Evolutionary conservation across 768 basidiomycete genomes (phyloP).

Genomic region (Suillus sp.): DNA sequence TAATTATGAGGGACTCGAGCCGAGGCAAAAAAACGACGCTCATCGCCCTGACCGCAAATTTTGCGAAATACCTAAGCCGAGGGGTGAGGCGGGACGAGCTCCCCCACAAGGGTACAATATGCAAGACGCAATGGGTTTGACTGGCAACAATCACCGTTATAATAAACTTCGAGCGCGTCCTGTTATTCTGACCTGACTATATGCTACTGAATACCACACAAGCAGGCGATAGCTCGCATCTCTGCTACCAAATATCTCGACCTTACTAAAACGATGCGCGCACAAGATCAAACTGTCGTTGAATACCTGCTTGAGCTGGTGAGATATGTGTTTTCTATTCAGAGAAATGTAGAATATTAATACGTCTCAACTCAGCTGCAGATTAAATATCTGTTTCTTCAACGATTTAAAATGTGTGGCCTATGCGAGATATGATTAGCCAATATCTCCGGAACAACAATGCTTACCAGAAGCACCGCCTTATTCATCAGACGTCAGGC

Average conservation of each 20-base stretch:
- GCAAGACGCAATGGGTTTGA: conserved; percentile 1
- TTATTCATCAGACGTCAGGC: not conserved
- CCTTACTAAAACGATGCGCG: not conserved
- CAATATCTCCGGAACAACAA: not conserved
- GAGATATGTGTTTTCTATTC: not conserved
- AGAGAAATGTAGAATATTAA: not conserved
- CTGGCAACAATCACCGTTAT: not conserved
- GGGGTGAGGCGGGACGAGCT: not conserved
- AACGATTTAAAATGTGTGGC: not conserved
- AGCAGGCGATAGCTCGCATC: not conserved
- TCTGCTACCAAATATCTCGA: not conserved
- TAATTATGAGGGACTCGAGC: not conserved
- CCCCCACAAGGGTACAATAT: not conserved
- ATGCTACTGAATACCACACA: not conserved
- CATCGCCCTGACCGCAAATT: not conserved
- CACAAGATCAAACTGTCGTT: not conserved
- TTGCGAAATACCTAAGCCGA: not conserved
- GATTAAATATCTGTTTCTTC: not conserved
- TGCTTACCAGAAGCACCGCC: not conserved
- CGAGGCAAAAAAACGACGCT: not conserved
- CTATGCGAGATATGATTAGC: not conserved
- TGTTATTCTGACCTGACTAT: not conserved
- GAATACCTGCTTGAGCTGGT: not conserved
- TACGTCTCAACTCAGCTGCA: not conserved
- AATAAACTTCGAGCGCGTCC: conserved; percentile 1